These are phyloP conservation scores for Penicillium malachiteum DNA, from an alignment of 495 filamentous ascomycete genomes.

Conservation along the genomic window DNA sequence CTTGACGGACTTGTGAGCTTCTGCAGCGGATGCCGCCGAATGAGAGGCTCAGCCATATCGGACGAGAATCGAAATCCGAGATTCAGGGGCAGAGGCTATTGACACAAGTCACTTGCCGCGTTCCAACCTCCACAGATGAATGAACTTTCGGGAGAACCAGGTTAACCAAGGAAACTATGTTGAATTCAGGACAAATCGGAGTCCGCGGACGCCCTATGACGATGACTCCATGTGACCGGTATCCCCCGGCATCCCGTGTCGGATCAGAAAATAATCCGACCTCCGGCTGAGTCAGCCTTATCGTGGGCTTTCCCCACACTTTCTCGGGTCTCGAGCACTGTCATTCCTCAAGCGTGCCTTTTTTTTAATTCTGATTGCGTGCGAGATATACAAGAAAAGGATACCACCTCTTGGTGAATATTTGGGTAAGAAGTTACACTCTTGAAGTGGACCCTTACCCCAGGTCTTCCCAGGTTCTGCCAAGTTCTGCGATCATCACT, in stretches of 20 bases:
- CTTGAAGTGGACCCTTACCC: constrained; percentile 10
- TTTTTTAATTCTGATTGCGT: background rate
- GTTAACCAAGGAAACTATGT: background rate
- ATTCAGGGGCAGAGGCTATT: background rate
- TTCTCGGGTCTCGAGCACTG: constrained; percentile 9
- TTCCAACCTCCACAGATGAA: background rate
- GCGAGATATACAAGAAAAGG: background rate
- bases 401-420: background rate
- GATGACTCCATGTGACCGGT: constrained; percentile 14
- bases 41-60: constrained; percentile 15
- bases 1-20: constrained; percentile 67
- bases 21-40: constrained; percentile 66
- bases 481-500: constrained; percentile 4
- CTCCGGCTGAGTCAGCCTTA: constrained; percentile 25
- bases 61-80: background rate
- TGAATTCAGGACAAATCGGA: background rate
- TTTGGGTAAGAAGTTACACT: background rate
- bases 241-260: constrained; percentile 17
- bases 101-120: too few species aligned
- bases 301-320: constrained; percentile 25
- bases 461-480: background rate
- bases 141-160: constrained; percentile 2
- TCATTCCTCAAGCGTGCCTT: constrained; percentile 4
- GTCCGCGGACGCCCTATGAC: constrained; percentile 10
- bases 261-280: constrained; percentile 12